Evolutionary conservation across 768 basidiomycete genomes (phyloP).

Genomic region (Stropharia rugosoannulata): DNA sequence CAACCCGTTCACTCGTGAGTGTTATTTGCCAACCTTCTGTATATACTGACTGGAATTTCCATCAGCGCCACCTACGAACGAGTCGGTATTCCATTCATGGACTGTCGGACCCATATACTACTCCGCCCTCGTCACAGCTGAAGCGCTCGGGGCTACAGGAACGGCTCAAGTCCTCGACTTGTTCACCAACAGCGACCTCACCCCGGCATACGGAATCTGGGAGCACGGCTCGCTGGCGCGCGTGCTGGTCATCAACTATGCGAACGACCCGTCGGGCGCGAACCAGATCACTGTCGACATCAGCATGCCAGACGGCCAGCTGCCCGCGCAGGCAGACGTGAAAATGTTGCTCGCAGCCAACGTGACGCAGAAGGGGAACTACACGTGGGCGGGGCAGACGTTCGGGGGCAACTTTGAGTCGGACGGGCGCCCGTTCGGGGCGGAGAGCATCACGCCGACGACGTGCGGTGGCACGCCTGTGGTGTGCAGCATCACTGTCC

Average conservation of each 20-base stretch:
- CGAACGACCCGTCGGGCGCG: constrained; percentile 57
- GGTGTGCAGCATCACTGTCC: constrained; percentile 58
- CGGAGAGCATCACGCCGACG: constrained; percentile 48
- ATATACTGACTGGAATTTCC: not conserved
- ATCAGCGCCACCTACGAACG: constrained; percentile 54
- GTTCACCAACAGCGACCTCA: constrained; percentile 51
- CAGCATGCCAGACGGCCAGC: constrained; percentile 40
- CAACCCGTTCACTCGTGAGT: constrained; percentile 47
- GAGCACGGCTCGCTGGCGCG: constrained; percentile 62
- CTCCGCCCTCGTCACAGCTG: constrained; percentile 67
- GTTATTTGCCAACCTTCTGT: constrained; percentile 5
- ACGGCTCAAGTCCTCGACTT: constrained; percentile 67
- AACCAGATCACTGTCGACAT: constrained; percentile 55
- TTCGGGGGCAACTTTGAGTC: constrained; percentile 58
- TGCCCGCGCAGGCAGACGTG: constrained; percentile 49
- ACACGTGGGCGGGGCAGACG: constrained; percentile 66
- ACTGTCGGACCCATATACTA: constrained; percentile 79
- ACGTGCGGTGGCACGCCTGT: constrained; percentile 41
- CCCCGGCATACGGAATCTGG: constrained; percentile 73
- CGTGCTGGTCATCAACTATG: constrained; percentile 72
- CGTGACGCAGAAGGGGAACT: constrained; percentile 53
- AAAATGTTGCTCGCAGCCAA: constrained; percentile 55
- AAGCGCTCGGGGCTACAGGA: constrained; percentile 64
- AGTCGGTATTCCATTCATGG: constrained; percentile 65
- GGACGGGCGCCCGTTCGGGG: constrained; percentile 63